A percentile compares a stretch with the other conserved stretches of the same genome.
Conservation (phyloP, 2,329 filamentous ascomycete species). For the Colletotrichum scovillei region DNA sequence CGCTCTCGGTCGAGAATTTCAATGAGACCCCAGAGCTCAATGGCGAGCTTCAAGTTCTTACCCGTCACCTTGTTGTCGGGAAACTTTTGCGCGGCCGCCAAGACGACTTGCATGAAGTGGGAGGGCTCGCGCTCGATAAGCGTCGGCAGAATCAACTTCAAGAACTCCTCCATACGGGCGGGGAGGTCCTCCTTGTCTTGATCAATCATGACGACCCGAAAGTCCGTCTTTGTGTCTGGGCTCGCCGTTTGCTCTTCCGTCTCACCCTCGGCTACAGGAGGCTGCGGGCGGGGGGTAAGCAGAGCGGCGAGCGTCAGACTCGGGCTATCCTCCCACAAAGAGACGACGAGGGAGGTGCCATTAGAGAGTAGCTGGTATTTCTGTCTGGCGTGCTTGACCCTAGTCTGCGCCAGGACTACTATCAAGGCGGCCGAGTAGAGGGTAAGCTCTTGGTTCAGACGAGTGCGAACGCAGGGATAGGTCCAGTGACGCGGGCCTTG, state of each 20-base stretch:
- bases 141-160: constrained; percentile 66
- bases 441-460: constrained; percentile 70
- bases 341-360: constrained; percentile 47
- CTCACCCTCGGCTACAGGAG: constrained; percentile 3
- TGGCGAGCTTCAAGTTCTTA: constrained; percentile 65
- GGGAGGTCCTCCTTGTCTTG: constrained; percentile 71
- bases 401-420: constrained; percentile 69
- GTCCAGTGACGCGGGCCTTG: constrained; percentile 74
- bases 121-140: constrained; percentile 71
- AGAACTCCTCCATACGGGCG: constrained; percentile 68
- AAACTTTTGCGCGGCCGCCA: constrained; percentile 63
- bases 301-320: constrained; percentile 35
- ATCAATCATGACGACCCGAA: constrained; percentile 67
- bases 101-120: constrained; percentile 67
- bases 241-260: constrained; percentile 19
- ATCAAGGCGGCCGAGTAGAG: constrained; percentile 74
- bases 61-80: constrained; percentile 60
- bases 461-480: constrained; percentile 71
- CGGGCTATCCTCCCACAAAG: constrained; percentile 35
- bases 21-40: constrained; percentile 74
- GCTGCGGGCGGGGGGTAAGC: constrained; percentile 27
- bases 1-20: constrained; percentile 74
- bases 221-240: constrained; percentile 34
- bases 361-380: constrained; percentile 60
- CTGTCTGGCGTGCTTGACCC: constrained; percentile 66